Conservation (phyloP, 805 yeast species). For the Saccharomycopsis sp. region DNA sequence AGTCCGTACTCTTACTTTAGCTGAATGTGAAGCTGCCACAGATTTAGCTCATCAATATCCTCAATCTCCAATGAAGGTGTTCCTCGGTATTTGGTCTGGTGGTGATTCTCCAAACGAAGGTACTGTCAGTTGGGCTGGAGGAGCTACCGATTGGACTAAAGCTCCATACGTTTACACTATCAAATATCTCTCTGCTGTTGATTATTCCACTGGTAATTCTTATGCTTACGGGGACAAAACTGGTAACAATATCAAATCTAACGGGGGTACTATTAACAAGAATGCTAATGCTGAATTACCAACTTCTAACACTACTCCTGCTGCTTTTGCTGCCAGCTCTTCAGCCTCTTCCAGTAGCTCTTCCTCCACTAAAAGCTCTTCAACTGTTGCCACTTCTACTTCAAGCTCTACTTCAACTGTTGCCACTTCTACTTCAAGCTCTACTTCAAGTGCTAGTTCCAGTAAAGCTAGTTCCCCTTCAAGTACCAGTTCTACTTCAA, state of each 20-base stretch:
- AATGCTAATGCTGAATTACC: conserved; percentile 11
- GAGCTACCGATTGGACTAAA: conserved; percentile 37
- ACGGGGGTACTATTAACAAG: conserved; percentile 21
- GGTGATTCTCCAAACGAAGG: conserved; percentile 43
- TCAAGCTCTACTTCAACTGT: conserved; percentile 11
- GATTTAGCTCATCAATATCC: conserved; percentile 47
- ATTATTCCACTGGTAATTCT: conserved; percentile 38
- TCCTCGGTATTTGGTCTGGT: conserved; percentile 39
- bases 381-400: conserved; percentile 17
- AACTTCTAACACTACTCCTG: conserved; percentile 18
- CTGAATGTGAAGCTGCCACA: conserved; percentile 26
- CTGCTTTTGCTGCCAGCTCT: conserved; percentile 1
- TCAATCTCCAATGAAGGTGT: conserved; percentile 51
- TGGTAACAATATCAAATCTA: conserved; percentile 36
- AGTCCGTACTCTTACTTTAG: conserved; percentile 41
- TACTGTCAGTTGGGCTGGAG: conserved; percentile 70
- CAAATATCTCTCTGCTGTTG: conserved; percentile 37
- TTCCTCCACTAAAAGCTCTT: conserved; percentile 19
- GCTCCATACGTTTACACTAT: conserved; percentile 43
- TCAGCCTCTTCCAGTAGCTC: conserved; percentile 19
- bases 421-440: neutral
- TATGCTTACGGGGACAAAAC: conserved; percentile 37
- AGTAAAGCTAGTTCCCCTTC: neutral
- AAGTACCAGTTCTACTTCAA: conserved; percentile 1
- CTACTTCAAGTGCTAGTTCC: neutral